Percentiles rank a stretch among this genome's conserved stretches.
These are phyloP conservation scores for Boechera divaricarpa DNA, from an alignment of 345 rosid species.

Conservation along the genomic window DNA sequence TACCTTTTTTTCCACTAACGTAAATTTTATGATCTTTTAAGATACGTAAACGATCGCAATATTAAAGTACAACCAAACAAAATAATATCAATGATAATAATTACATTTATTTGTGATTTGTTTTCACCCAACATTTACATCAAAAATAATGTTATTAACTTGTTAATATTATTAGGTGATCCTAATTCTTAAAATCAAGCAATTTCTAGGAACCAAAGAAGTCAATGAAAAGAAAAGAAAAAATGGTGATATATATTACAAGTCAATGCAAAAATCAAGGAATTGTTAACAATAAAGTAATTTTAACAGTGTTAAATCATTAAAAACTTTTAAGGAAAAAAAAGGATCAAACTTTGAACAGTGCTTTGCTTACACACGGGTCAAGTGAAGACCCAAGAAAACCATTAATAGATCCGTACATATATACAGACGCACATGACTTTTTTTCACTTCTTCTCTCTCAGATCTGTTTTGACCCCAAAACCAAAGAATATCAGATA, in stretches of 20 bases:
- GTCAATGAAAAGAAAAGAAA: background rate
- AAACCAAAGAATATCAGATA: conserved; percentile 20
- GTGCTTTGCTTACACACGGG: conserved; percentile 26
- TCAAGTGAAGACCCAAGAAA: conserved; percentile 37
- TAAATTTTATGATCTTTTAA: background rate
- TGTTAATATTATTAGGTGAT: background rate
- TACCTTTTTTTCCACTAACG: background rate
- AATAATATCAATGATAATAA: background rate
- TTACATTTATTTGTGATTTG: background rate
- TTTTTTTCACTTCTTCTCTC: conserved; percentile 26
- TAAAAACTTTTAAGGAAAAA: background rate
- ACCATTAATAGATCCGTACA: conserved; percentile 21
- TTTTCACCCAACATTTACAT: background rate
- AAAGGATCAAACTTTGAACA: background rate
- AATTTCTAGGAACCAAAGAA: background rate
- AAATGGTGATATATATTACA: background rate
- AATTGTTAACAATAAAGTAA: background rate
- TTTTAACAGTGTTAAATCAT: background rate
- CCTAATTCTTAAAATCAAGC: background rate
- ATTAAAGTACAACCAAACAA: background rate
- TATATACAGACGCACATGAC: conserved; percentile 24
- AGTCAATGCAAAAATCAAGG: background rate
- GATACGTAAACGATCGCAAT: background rate
- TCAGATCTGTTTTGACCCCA: conserved; percentile 44
- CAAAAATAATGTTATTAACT: background rate